A percentile compares a stretch with the other conserved stretches of the same genome.
Conservation (phyloP, 1,139 yeast species). For the Geotrichum europaeum region DNA sequence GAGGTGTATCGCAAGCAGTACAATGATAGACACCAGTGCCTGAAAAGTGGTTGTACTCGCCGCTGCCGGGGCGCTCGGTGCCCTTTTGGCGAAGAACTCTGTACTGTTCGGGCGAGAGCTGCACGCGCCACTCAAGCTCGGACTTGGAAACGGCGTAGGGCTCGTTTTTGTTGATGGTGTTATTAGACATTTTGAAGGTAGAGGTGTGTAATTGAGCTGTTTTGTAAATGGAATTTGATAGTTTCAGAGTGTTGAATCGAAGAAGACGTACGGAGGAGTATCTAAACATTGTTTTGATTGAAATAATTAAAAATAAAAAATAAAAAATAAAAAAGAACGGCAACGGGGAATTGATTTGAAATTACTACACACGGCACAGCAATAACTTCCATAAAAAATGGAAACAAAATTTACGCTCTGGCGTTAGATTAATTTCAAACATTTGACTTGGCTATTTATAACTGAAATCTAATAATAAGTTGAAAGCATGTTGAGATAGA, state of each 20-base stretch:
- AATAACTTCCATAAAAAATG: background rate
- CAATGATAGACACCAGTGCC: constrained; percentile 65
- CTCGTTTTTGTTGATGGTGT: background rate
- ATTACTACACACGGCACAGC: background rate
- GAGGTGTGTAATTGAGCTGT: background rate
- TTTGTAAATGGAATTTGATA: background rate
- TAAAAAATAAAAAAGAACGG: background rate
- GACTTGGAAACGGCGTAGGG: constrained; percentile 35
- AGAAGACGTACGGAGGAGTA: background rate
- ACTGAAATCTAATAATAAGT: no score
- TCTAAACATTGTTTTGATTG: background rate
- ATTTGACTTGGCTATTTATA: no score
- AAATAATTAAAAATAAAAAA: background rate
- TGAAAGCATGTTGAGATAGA: no score
- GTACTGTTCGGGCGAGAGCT: constrained; percentile 70
- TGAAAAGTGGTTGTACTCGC: constrained; percentile 54
- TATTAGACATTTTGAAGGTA: background rate
- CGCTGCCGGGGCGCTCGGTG: constrained; percentile 80
- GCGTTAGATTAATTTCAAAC: background rate
- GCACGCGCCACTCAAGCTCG: constrained; percentile 75
- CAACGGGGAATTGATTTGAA: background rate
- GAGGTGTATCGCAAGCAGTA: constrained; percentile 76
- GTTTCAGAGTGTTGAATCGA: background rate
- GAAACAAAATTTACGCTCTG: background rate
- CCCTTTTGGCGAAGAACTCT: constrained; percentile 70